Percentiles rank a stretch among this genome's conserved stretches.
These are phyloP conservation scores for Diaporthe destruens DNA, from an alignment of 2,329 filamentous ascomycete species.

Conservation along the genomic window DNA sequence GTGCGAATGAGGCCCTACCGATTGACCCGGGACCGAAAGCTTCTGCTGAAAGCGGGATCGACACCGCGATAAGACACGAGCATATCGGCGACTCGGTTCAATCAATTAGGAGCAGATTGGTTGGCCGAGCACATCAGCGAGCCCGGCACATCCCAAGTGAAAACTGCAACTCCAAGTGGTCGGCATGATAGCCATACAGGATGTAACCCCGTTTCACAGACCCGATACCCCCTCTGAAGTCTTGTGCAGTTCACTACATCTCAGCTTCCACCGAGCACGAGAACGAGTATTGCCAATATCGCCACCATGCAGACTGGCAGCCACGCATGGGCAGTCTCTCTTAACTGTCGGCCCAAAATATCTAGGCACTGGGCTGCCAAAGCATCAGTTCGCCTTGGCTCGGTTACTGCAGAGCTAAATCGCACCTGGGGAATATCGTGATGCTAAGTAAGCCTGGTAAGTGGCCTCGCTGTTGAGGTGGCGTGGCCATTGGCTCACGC, in stretches of 20 bases:
- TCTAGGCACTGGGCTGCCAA: conserved; percentile 4
- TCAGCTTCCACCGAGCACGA: conserved; percentile 12
- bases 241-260: neutral
- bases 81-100: conserved; percentile 15
- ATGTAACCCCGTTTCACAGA: conserved; percentile 26
- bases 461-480: conserved; percentile 8
- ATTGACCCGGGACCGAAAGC: conserved; percentile 17
- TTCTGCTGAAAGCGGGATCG: conserved; percentile 22
- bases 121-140: conserved; percentile 25
- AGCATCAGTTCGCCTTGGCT: conserved; percentile 16
- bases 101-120: conserved; percentile 12
- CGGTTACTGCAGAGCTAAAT: conserved; percentile 6
- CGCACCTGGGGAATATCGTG: conserved; percentile 19
- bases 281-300: conserved; percentile 20
- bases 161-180: conserved; percentile 38
- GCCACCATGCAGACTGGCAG: conserved; percentile 26
- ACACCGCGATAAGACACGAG: conserved; percentile 25
- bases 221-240: conserved; percentile 12
- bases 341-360: conserved; percentile 9
- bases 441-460: neutral
- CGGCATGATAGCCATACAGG: conserved; percentile 37
- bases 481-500: neutral
- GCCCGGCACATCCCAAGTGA: conserved; percentile 31
- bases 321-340: conserved; percentile 13
- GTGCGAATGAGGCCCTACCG: conserved; percentile 27